These are phyloP conservation scores for Raphanus hybrid DNA, from an alignment of 441 rosid species.

Conservation along the genomic window DNA sequence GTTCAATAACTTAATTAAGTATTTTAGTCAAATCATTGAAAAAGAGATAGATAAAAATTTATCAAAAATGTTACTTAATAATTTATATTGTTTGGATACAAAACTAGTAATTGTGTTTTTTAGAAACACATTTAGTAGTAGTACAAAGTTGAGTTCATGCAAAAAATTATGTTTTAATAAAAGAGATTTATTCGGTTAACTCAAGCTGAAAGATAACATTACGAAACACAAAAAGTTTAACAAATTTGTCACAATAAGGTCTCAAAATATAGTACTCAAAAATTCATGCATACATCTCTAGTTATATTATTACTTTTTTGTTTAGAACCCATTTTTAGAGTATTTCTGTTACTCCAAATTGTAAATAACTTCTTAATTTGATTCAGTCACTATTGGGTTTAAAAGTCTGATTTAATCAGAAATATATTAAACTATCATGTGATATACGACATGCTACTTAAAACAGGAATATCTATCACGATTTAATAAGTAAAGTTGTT, in stretches of 20 bases:
- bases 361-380: background rate
- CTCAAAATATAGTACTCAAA: background rate
- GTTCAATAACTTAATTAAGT: no score
- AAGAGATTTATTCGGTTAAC: background rate
- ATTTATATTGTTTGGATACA: no score
- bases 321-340: background rate
- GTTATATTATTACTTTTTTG: background rate
- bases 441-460: constrained; percentile 10
- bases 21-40: no score
- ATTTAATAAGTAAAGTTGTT: constrained; percentile 21
- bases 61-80: no score
- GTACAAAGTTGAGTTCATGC: no score
- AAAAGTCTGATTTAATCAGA: background rate
- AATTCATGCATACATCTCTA: background rate
- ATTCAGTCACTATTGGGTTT: background rate
- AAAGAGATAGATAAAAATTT: no score
- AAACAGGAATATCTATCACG: background rate
- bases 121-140: no score
- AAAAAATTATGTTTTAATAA: no score
- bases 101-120: no score
- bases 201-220: background rate
- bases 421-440: background rate
- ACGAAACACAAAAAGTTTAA: background rate
- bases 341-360: background rate
- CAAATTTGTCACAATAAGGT: background rate